Percentiles rank a stretch among this genome's conserved stretches.
phyloP scores from a whole-genome alignment of 306 rosid species.

The Vigna mungo region DNA sequence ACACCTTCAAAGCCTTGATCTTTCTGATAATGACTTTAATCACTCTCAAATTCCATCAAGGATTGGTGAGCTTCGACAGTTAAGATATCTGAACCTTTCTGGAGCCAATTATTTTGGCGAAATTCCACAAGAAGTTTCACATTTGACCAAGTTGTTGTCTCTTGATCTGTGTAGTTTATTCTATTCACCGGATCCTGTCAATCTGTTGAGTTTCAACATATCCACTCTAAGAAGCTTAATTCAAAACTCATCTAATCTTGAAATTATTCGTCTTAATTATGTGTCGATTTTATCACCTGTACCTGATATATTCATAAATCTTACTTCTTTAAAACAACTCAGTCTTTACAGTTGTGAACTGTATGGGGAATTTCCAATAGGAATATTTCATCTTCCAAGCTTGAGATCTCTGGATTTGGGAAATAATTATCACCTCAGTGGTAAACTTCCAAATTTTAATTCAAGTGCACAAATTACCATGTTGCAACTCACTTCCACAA shows the following conservation, averaged over 20 bases:
- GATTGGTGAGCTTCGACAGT: slow-evolving; percentile 24
- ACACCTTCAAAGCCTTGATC: slow-evolving; percentile 33
- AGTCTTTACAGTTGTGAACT: neutral
- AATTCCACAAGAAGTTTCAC: slow-evolving; percentile 28
- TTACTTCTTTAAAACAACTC: slow-evolving; percentile 31
- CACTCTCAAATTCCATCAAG: slow-evolving; percentile 43
- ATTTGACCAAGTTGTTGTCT: slow-evolving; percentile 1
- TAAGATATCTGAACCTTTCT: slow-evolving; percentile 36
- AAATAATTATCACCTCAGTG: neutral
- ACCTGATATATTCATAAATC: slow-evolving; percentile 42
- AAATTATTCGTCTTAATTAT: neutral
- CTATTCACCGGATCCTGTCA: neutral
- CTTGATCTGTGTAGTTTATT: neutral
- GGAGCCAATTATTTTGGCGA: neutral
- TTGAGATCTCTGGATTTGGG: neutral
- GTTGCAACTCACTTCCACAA: neutral
- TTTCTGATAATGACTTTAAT: slow-evolving; percentile 45
- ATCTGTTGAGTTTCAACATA: slow-evolving; percentile 6
- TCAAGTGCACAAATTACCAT: neutral
- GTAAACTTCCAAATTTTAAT: slow-evolving; percentile 50
- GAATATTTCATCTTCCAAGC: slow-evolving; percentile 47
- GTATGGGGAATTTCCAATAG: slow-evolving; percentile 43
- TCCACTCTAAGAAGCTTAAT: slow-evolving; percentile 33
- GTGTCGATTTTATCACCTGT: slow-evolving; percentile 31
- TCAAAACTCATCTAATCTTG: slow-evolving; percentile 31